Percentiles rank a stretch among this genome's conserved stretches.
phyloP scores from a whole-genome alignment of 2,329 filamentous ascomycete species.

The Colletotrichum endophyticum region DNA sequence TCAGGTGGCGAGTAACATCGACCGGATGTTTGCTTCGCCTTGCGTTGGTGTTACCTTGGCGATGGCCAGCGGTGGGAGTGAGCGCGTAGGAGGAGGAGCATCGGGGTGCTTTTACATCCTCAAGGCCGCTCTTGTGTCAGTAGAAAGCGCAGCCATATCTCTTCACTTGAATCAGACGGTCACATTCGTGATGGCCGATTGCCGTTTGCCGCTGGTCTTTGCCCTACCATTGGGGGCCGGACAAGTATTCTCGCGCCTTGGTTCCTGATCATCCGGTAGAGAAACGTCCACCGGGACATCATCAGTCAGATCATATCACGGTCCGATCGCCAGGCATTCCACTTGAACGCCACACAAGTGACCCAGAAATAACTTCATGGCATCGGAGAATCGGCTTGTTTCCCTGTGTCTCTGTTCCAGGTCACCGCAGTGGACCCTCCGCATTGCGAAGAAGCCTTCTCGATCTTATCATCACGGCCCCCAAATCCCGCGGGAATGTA shows the following conservation, averaged over 20 bases:
- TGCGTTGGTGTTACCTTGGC: not conserved
- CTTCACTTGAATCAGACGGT: not conserved
- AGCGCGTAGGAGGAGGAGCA: not conserved
- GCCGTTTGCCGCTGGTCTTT: not conserved
- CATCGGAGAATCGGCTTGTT: not conserved
- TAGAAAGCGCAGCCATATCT: not conserved
- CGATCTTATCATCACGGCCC: not conserved
- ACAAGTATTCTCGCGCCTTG: not conserved
- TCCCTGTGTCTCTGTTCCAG: not conserved
- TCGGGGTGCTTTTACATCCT: not conserved
- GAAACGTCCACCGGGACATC: not conserved
- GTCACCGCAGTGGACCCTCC: not conserved
- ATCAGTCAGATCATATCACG: not conserved
- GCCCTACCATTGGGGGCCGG: not conserved
- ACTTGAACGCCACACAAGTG: not conserved
- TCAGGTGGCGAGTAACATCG: not conserved
- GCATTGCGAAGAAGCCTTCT: not conserved
- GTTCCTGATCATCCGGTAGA: not conserved
- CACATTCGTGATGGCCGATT: not conserved
- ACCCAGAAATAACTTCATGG: not conserved
- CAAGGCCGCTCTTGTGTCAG: not conserved
- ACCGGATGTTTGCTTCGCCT: not conserved
- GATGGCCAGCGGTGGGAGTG: not conserved
- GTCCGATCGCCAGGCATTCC: not conserved
- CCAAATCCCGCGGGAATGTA: not conserved